Evolutionary conservation across 192 early-diverging fungal genomes (phyloP), one percentile per base, ranked within the genome.

Genomic region (Coemansia aciculifera): DNA sequence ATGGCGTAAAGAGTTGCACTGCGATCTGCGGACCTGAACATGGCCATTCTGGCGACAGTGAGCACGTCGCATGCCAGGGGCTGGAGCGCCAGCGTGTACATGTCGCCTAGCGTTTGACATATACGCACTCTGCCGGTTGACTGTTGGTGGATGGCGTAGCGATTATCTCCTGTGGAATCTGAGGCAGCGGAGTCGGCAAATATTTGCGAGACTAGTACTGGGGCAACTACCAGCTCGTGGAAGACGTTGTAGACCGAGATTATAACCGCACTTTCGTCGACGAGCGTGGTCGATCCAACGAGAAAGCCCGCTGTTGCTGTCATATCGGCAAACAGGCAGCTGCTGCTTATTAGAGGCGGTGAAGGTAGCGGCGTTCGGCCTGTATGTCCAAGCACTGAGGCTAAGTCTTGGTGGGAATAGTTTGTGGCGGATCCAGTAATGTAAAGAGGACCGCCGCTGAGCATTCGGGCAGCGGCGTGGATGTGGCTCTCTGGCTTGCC

Each of bases 361-460:
- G 44, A 64, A 5, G 62, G 39, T 1, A 57, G 1, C 3, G 71
- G 34, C 12, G 19, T 11, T 17, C 15, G 54, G 29, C 62, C 31
- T 4, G 54, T 12, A 32, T 13, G 10, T 4, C 71, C 71, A 7
- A 65, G 43, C 34, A 59, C 34, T 3, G 51, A 19, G 13, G 43
- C 24, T 13, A 73, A 44, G 10, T 51, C 29, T 21, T 63, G 57
- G 0, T 27, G 17, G 7, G 23, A 38, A 34, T 66, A 74, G 23
- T 77, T 68, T 5, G 36, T 46, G 9, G 66, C 63, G 2, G 32
- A 11, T 46, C 84, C 87, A 2, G 86, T 88, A 19, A 88, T 77
- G 63, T 88, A 89, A 11, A 89, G 56, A n/a, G 82, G 85, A 0
- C 87, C 84, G 8, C 85, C 87, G 59, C 81, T 84, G 3, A 89